A percentile compares a stretch with the other conserved stretches of the same genome.
These are phyloP conservation scores for Populus simonii DNA, from an alignment of 345 rosid species.

Conservation along the genomic window DNA sequence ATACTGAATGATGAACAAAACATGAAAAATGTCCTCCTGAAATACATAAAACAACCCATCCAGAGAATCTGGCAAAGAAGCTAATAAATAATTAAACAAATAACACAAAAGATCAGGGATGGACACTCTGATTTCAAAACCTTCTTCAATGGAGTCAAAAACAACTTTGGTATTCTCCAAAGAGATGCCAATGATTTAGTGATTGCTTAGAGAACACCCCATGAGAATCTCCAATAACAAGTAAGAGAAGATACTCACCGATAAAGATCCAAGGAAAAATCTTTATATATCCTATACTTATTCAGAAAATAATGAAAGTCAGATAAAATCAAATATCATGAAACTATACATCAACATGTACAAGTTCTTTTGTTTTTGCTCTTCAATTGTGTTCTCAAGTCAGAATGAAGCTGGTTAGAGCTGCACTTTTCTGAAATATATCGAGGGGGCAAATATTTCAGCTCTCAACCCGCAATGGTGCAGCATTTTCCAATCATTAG, in stretches of 20 bases:
- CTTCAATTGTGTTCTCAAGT: neutral
- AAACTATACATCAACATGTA: neutral
- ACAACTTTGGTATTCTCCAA: neutral
- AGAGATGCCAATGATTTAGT: neutral
- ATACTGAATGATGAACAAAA: neutral
- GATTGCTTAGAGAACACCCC: slow-evolving; percentile 45
- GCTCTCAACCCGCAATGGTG: no score
- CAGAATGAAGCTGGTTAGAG: neutral
- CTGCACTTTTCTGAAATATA: neutral
- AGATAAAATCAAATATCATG: no score
- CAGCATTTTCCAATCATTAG: no score
- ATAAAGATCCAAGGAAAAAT: slow-evolving; percentile 11
- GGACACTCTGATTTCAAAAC: neutral
- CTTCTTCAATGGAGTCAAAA: neutral
- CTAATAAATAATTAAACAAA: neutral
- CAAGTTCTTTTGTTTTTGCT: neutral
- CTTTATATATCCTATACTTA: neutral
- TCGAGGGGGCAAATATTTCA: no score
- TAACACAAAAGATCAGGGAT: neutral
- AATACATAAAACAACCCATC: neutral
- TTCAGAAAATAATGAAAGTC: neutral
- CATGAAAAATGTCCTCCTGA: neutral
- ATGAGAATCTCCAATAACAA: slow-evolving; percentile 66
- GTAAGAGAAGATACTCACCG: slow-evolving; percentile 29
- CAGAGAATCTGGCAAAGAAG: neutral